phyloP scores from a whole-genome alignment of 176 grass and related monocot species.

The Aegilops bicornis region DNA sequence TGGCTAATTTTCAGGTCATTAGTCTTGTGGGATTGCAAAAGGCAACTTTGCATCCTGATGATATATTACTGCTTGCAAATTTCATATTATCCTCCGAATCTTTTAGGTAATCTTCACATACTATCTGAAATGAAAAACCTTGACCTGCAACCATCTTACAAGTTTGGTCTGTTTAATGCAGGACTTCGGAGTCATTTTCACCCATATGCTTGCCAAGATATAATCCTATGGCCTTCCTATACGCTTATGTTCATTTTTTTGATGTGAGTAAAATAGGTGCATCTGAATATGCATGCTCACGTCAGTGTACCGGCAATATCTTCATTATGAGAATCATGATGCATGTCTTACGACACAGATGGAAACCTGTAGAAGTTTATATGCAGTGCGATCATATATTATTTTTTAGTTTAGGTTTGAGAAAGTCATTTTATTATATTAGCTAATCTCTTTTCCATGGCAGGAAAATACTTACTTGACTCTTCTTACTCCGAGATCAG shows the following conservation, averaged over 20 bases:
- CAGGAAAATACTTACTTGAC: slow-evolving; percentile 83
- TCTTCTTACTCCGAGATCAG: slow-evolving; percentile 76
- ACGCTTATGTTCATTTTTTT: slow-evolving; percentile 96
- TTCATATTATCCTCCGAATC: slow-evolving; percentile 91
- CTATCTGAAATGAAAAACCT: slow-evolving; percentile 9
- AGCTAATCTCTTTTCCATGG: slow-evolving; percentile 38
- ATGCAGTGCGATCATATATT: not conserved
- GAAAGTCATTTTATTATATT: not conserved
- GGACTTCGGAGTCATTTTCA: slow-evolving; percentile 91
- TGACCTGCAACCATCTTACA: slow-evolving; percentile 28
- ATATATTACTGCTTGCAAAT: slow-evolving; percentile 93
- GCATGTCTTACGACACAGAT: not conserved
- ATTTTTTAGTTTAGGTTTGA: not conserved
- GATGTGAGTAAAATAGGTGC: slow-evolving; percentile 69
- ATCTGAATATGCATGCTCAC: not conserved
- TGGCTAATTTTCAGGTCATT: slow-evolving; percentile 67
- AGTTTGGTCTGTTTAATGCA: slow-evolving; percentile 35
- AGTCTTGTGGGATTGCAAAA: slow-evolving; percentile 97
- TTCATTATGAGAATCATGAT: not conserved
- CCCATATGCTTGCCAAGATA: slow-evolving; percentile 99
- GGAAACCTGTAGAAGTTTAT: not conserved
- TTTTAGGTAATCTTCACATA: slow-evolving; percentile 69
- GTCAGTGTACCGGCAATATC: not conserved
- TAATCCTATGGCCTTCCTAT: slow-evolving; percentile 89
- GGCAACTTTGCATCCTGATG: slow-evolving; percentile 89